Percentiles rank a stretch among this genome's conserved stretches.
Evolutionary conservation across 306 rosid genomes (phyloP).

Genomic region (Gastrolobium villosum): DNA sequence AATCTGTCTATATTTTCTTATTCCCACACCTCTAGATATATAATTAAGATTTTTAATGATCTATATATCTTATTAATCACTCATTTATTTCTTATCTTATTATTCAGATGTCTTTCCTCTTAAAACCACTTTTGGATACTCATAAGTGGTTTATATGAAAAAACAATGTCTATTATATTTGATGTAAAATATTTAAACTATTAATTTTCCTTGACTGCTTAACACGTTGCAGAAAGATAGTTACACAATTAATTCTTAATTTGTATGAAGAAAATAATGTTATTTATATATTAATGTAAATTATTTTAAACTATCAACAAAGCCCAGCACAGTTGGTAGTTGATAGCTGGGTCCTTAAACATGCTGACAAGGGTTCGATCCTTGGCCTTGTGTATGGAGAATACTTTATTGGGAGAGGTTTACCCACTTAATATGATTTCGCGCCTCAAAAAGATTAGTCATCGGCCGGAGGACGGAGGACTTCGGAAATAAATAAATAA

Average conservation of each 20-base stretch:
- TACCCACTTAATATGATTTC: no score
- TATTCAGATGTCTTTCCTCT: not conserved
- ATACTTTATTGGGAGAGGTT: no score
- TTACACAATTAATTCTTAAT: not conserved
- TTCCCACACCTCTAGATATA: not conserved
- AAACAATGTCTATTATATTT: not conserved
- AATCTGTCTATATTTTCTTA: slow-evolving; percentile 18
- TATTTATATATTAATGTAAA: no score
- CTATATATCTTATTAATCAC: not conserved
- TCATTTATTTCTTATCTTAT: not conserved
- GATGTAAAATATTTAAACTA: not conserved
- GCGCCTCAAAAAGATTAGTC: no score
- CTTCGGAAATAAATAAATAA: no score
- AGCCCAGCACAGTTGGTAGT: no score
- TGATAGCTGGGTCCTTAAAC: no score
- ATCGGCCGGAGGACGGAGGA: no score
- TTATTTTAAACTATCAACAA: no score
- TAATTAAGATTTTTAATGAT: slow-evolving; percentile 11
- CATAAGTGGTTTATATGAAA: not conserved
- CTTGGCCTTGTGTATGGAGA: no score
- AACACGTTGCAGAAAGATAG: slow-evolving; percentile 58
- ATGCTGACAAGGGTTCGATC: no score
- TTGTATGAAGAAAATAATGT: not conserved
- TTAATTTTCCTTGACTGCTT: not conserved
- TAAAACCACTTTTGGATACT: slow-evolving; percentile 13